Evolutionary conservation across 2,329 filamentous ascomycete species (phyloP), one percentile per base, ranked within the genome.

Genomic region (Colletotrichum zoysiae): DNA sequence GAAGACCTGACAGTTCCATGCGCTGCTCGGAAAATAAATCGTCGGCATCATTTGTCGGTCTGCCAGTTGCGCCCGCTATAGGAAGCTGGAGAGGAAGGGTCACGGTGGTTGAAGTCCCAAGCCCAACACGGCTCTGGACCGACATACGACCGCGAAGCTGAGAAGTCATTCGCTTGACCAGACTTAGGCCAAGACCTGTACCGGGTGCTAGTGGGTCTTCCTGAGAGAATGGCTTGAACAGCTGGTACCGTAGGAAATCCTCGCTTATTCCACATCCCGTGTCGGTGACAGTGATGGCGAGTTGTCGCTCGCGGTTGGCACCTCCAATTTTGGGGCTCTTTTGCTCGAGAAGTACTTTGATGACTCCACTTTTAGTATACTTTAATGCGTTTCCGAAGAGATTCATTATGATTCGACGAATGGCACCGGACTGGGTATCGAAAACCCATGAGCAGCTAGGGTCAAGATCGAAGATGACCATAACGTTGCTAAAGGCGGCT

Each of bases 241-340:
- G 78, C n/a, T 86, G 85, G 12, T 87, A 86, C 33, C 86, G 83
- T n/a, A 92, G 80, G 74, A 89, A 93, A 16, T 91, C 87, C 5
- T 87, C 82, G 0, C 86, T 86, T 42, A 93, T 93, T 1, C 91
- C 91, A 59, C 85, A 85, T 1, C 91, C 91, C 0, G 91, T 91
- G 74, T 93, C 91, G 0, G 84, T 82, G 2, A 93, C 86, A 0
- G 83, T 87, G 12, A 90, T 75, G 0, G 73, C 77, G 5, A 80
- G 84, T 56, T 56, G 53, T 38, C 53, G 53, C 20, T 56, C 53
- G 16, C 53, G 20, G 53, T 38, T 38, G 33, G 33, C 33, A 3
- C 53, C 53, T 33, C 20, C 18, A 2, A 18, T 56, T 20, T 38
- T 56, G 0, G 53, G 33, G 5, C 26, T 11, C 9, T 20, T 56